A percentile compares a stretch with the other conserved stretches of the same genome.
Evolutionary conservation across 2,329 filamentous ascomycete genomes (phyloP).

Genomic region (Hypomyces perniciosus): DNA sequence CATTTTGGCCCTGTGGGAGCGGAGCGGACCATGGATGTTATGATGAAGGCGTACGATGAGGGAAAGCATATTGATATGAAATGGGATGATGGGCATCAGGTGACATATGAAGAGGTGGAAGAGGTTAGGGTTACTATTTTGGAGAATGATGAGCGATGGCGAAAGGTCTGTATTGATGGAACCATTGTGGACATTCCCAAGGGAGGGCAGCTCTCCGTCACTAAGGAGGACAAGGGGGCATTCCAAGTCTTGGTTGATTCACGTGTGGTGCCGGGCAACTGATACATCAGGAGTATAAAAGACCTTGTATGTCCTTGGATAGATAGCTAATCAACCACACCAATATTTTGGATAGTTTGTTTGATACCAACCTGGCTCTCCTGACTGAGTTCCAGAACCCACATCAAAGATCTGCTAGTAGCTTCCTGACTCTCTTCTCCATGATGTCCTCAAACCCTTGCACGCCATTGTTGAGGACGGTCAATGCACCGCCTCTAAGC

Average conservation of each 20-base stretch:
- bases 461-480: slow-evolving; percentile 52
- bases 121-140: slow-evolving; percentile 59
- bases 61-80: slow-evolving; percentile 49
- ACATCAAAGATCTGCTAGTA: slow-evolving; percentile 22
- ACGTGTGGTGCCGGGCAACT: slow-evolving; percentile 15
- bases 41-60: slow-evolving; percentile 57
- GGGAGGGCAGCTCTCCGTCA: slow-evolving; percentile 66
- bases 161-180: slow-evolving; percentile 87
- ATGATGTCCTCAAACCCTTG: slow-evolving; percentile 59
- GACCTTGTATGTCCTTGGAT: neutral
- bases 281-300: neutral
- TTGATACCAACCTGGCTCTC: neutral
- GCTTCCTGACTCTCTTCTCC: slow-evolving; percentile 50
- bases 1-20: slow-evolving; percentile 65
- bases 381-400: neutral
- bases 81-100: slow-evolving; percentile 51
- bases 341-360: neutral
- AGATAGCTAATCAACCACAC: neutral
- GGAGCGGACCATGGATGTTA: slow-evolving; percentile 66
- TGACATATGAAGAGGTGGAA: slow-evolving; percentile 67
- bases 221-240: slow-evolving; percentile 37
- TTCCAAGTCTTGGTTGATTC: slow-evolving; percentile 41
- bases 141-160: slow-evolving; percentile 68
- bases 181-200: slow-evolving; percentile 70
- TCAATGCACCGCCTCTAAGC: slow-evolving; percentile 52